Base-by-base conservation (phyloP, 768 basidiomycete species). In the Boletus rufocinnamomeus region DNA sequence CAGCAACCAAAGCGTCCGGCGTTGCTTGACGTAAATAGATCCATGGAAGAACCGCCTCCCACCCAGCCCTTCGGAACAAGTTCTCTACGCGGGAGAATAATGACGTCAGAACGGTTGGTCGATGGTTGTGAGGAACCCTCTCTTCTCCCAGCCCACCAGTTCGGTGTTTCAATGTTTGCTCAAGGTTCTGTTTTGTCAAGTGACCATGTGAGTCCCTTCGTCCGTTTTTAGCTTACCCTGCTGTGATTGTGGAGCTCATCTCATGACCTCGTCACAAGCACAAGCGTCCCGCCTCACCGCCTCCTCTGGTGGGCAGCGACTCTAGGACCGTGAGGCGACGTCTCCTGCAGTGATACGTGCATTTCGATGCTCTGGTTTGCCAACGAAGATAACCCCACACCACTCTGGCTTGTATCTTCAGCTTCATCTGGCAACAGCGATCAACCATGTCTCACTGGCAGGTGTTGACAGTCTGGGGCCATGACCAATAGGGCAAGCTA, bases 1-100 rank as follows among this genome's bases (percentile, higher is more conserved):
- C 35, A 34, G 17, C 35, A 52, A 34, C 14, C 41, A 28, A 38
- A 45, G 45, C 57, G 25, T 46, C 41, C 55, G 0, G 53, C 54
- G 23, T 28, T 44, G 38, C 47, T 55, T 32, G 44, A 50, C 14
- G 21, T 34, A 16, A 27, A 54, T 27, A 38, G 6, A 17, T 38
- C 8, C 38, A 23, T 34, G 35, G 50, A 60, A 43, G 59, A 54
- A 19, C 72, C 68, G 38, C 57, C 66, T 38, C 58, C 63, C 43
- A 80, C 75, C 4, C 82, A 82, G 57, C 61, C 66, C 23, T 83
- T 81, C 60, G 73, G 73, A 52, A 62, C 59, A 44, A 82, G 79
- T 61, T 59, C 69, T n/a, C 62, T 82, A 38, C 72, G 67, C 21
- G 30, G 13, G 19, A 45, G 23, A 48, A 23, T 37, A 16, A 13